phyloP scores from a whole-genome alignment of 2,329 filamentous ascomycete genomes.

The Cytospora schulzeri region DNA sequence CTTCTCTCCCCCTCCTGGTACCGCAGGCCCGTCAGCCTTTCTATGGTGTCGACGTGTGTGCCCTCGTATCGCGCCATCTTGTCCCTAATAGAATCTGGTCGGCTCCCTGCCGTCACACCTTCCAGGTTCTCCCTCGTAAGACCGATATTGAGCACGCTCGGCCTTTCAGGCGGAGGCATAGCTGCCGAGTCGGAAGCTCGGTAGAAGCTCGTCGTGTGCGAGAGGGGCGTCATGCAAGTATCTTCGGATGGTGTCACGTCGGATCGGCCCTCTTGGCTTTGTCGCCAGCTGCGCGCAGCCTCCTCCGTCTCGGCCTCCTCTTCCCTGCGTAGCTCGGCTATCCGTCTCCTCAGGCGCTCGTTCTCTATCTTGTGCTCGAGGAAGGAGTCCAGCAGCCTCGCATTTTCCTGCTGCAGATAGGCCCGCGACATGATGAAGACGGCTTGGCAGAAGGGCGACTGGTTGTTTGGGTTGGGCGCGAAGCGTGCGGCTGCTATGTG shows the following conservation, averaged over 20 bases:
- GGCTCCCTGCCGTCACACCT: conserved; percentile 65
- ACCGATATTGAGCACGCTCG: conserved; percentile 62
- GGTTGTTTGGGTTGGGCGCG: conserved; percentile 63
- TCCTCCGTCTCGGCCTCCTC: conserved; percentile 79
- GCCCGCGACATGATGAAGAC: conserved; percentile 93
- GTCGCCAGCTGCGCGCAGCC: conserved; percentile 61
- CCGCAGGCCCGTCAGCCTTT: conserved; percentile 86
- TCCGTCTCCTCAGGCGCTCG: conserved; percentile 79
- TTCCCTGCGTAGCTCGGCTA: conserved; percentile 81
- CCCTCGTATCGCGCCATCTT: conserved; percentile 84
- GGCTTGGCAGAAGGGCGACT: conserved; percentile 75
- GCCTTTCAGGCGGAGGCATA: conserved; percentile 70
- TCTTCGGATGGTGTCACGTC: conserved; percentile 55
- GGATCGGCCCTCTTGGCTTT: conserved; percentile 58
- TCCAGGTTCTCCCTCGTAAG: conserved; percentile 81
- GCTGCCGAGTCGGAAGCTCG: conserved; percentile 46
- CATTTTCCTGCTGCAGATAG: conserved; percentile 87
- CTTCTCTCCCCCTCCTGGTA: conserved; percentile 90
- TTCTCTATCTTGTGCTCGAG: conserved; percentile 97
- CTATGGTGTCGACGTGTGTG: conserved; percentile 81
- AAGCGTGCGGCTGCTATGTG: conserved; percentile 75
- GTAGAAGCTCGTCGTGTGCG: conserved; percentile 33
- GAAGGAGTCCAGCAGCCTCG: conserved; percentile 84
- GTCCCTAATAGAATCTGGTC: conserved; percentile 76
- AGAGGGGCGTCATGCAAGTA: conserved; percentile 40